A percentile compares a stretch with the other conserved stretches of the same genome.
Evolutionary conservation across 2,329 filamentous ascomycete species (phyloP).

Genomic region (Monilinia polystroma): DNA sequence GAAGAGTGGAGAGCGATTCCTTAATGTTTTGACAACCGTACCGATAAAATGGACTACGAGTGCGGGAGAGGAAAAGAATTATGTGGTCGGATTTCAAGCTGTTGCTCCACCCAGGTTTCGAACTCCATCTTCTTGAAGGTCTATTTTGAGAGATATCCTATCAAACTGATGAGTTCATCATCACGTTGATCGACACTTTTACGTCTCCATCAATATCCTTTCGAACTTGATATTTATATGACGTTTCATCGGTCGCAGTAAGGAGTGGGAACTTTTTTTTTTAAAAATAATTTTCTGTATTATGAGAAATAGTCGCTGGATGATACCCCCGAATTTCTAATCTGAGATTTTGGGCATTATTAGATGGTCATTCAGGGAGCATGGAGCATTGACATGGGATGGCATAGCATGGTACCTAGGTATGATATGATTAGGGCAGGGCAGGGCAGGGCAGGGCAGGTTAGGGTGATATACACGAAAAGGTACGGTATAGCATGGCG

Average conservation of each 20-base stretch:
- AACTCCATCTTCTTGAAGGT: background rate
- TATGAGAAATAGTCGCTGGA: conserved; percentile 1
- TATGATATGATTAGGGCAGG: background rate
- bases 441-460: background rate
- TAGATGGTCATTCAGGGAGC: conserved; percentile 10
- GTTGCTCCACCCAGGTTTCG: conserved; percentile 10
- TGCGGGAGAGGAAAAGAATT: conserved; percentile 25
- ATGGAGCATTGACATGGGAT: background rate
- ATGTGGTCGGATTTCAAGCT: conserved; percentile 35
- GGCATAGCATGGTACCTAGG: too few relatives aligned
- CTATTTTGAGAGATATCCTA: background rate
- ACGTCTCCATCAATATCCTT: background rate
- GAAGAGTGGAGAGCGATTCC: conserved; percentile 87
- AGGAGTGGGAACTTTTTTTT: background rate
- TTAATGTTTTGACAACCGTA: conserved; percentile 92
- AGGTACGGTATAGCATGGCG: background rate
- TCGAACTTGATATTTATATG: background rate
- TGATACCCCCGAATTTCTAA: conserved; percentile 1
- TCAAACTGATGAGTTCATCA: background rate
- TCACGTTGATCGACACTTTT: background rate
- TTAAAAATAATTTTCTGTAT: background rate
- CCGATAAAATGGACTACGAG: conserved; percentile 72
- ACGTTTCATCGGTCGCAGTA: background rate
- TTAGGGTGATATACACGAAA: background rate
- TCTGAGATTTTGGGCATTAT: conserved; percentile 11